These are phyloP conservation scores for Torrubiella hemipterigena DNA, from an alignment of 2,329 filamentous ascomycete genomes.

Conservation along the genomic window DNA sequence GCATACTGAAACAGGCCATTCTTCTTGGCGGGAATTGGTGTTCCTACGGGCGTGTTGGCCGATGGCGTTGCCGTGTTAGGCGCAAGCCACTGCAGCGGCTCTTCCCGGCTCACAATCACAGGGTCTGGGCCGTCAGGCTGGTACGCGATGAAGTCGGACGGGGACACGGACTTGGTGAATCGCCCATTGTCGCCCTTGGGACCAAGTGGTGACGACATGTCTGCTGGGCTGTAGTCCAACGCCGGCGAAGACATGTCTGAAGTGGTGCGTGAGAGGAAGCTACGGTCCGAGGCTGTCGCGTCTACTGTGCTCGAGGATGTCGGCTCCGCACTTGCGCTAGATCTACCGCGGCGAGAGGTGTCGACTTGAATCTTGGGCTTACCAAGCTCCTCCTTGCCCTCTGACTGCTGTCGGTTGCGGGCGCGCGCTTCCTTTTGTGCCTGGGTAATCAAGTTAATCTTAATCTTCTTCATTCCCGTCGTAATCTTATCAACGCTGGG, in stretches of 20 bases:
- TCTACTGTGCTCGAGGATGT: no score
- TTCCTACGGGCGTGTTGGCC: conserved; percentile 17
- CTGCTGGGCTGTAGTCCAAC: conserved; percentile 2
- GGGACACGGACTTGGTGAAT: not conserved
- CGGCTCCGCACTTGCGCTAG: no score
- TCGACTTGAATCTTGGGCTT: not conserved
- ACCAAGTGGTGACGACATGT: conserved; percentile 5
- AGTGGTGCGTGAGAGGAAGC: conserved; percentile 11
- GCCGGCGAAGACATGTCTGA: conserved; percentile 10
- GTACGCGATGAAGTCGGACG: conserved; percentile 38
- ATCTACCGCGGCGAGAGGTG: not conserved
- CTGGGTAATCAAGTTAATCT: conserved; percentile 48
- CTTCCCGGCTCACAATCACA: conserved; percentile 20
- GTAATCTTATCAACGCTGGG: conserved; percentile 38
- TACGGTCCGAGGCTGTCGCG: conserved; percentile 13
- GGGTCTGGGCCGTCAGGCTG: conserved; percentile 41
- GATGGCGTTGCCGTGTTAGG: conserved; percentile 29
- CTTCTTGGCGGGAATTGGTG: conserved; percentile 23
- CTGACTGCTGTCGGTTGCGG: conserved; percentile 14
- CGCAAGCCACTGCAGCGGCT: conserved; percentile 38
- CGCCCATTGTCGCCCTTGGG: not conserved
- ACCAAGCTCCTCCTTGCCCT: not conserved
- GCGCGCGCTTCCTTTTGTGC: conserved; percentile 44
- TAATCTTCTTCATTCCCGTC: conserved; percentile 49
- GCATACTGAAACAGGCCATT: conserved; percentile 22